These are phyloP conservation scores for Aspergillus funiculosus DNA, from an alignment of 495 filamentous ascomycete species.

Conservation along the genomic window DNA sequence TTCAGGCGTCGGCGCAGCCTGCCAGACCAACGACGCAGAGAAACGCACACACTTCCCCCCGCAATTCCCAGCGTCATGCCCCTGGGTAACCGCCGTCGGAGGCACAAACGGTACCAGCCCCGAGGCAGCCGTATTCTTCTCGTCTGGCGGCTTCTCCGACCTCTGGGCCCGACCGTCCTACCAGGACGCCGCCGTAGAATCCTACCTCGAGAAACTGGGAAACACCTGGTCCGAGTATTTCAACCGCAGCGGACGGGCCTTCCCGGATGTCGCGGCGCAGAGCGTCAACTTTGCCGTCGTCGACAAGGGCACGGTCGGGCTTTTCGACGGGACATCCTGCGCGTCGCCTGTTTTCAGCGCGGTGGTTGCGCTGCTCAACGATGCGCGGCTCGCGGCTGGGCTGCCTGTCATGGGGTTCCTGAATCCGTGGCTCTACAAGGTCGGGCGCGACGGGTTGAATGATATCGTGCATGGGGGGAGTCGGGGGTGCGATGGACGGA, in stretches of 20 bases:
- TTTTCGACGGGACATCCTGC: constrained; percentile 61
- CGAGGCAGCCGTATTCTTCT: constrained; percentile 51
- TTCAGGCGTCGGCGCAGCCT: constrained; percentile 61
- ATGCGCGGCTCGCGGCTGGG: constrained; percentile 52
- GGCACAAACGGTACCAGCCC: constrained; percentile 55
- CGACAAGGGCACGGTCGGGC: constrained; percentile 44
- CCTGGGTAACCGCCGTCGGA: constrained; percentile 67
- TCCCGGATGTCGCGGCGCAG: constrained; percentile 70
- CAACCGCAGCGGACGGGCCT: constrained; percentile 60
- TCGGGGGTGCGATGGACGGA: constrained; percentile 52
- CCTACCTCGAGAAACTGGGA: constrained; percentile 51
- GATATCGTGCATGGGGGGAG: constrained; percentile 59
- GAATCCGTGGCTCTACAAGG: constrained; percentile 67
- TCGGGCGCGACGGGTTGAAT: constrained; percentile 48
- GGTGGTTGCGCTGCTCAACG: constrained; percentile 62
- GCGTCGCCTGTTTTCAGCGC: constrained; percentile 58
- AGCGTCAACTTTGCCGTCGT: constrained; percentile 48
- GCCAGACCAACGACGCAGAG: constrained; percentile 60
- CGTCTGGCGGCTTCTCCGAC: constrained; percentile 65
- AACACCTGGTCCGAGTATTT: constrained; percentile 44
- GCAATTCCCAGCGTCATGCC: constrained; percentile 66
- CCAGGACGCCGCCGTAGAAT: constrained; percentile 52
- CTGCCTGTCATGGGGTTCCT: constrained; percentile 61
- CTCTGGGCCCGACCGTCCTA: constrained; percentile 56
- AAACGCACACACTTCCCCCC: constrained; percentile 62